Conservation (phyloP, 1,284 basidiomycete species). For the Anthracocystis panici-leucophaei region DNA sequence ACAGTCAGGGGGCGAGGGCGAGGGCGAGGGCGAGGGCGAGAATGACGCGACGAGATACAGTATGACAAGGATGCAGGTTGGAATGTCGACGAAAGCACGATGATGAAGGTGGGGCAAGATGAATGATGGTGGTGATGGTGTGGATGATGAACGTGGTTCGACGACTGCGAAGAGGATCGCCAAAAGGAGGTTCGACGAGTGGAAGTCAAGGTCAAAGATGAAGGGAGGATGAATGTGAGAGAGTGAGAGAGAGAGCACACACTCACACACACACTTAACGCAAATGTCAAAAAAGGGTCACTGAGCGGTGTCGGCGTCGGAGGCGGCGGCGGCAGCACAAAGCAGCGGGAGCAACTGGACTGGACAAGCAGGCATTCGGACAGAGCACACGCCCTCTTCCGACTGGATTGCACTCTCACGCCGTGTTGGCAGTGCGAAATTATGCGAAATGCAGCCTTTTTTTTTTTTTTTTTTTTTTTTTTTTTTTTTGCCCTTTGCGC, state of each 20-base stretch:
- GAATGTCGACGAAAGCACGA: not conserved
- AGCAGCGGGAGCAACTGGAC: not conserved
- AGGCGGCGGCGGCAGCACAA: not conserved
- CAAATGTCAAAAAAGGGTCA: not conserved
- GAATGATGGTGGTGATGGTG: not conserved
- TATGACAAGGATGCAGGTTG: not conserved
- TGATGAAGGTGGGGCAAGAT: slow-evolving; percentile 1
- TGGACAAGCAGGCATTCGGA: not conserved
- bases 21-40: too few relatives aligned
- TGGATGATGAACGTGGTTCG: too few relatives aligned
- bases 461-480: too few relatives aligned
- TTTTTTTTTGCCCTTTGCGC: not conserved
- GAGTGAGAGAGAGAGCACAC: not conserved
- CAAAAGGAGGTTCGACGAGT: not conserved
- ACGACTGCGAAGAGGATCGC: not conserved
- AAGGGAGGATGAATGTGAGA: not conserved
- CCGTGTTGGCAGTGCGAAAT: not conserved
- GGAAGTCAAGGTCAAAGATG: not conserved
- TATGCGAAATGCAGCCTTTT: not conserved
- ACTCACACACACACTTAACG: too few relatives aligned
- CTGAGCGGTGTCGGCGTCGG: not conserved
- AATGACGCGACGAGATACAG: not conserved
- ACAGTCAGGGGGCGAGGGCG: too few relatives aligned
- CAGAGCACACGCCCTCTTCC: too few relatives aligned
- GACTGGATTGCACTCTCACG: not conserved